phyloP scores from a whole-genome alignment of 371 early-diverging fungal genomes.

The Apophysomyces elegans region DNA sequence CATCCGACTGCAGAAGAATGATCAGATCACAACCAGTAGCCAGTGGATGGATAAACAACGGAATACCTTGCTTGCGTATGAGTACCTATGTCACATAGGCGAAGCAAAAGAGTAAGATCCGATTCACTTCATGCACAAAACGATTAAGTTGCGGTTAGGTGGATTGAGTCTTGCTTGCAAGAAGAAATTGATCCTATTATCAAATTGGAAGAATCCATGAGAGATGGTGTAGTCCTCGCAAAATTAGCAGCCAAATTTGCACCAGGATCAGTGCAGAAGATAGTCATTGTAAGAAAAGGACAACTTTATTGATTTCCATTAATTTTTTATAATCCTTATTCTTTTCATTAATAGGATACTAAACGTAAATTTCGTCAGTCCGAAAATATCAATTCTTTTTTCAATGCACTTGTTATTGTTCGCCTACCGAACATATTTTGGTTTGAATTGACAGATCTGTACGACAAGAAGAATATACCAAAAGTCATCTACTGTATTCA shows the following conservation, averaged over 20 bases:
- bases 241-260: conserved; percentile 88
- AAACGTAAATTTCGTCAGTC: conserved; percentile 96
- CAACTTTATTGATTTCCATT: not conserved
- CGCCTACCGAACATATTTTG: conserved; percentile 93
- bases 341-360: conserved; percentile 58
- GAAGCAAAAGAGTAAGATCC: conserved; percentile 96
- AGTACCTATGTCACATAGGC: conserved; percentile 98
- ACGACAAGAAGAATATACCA: conserved; percentile 99
- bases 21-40: conserved; percentile 48
- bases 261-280: conserved; percentile 82
- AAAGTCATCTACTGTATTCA: conserved; percentile 99
- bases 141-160: conserved; percentile 55
- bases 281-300: conserved; percentile 73
- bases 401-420: conserved; percentile 80
- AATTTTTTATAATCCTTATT: not conserved
- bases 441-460: conserved; percentile 98
- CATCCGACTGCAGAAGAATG: conserved; percentile 65
- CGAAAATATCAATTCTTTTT: conserved; percentile 98
- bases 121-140: not conserved
- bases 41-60: conserved; percentile 97
- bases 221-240: conserved; percentile 95
- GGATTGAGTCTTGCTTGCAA: conserved; percentile 93
- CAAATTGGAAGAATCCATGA: conserved; percentile 86
- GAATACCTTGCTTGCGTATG: conserved; percentile 93
- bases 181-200: conserved; percentile 83